Percentiles rank a stretch among this genome's conserved stretches.
Conservation (phyloP, 495 filamentous ascomycete genomes). For the Recurvomyces mirabilis region DNA sequence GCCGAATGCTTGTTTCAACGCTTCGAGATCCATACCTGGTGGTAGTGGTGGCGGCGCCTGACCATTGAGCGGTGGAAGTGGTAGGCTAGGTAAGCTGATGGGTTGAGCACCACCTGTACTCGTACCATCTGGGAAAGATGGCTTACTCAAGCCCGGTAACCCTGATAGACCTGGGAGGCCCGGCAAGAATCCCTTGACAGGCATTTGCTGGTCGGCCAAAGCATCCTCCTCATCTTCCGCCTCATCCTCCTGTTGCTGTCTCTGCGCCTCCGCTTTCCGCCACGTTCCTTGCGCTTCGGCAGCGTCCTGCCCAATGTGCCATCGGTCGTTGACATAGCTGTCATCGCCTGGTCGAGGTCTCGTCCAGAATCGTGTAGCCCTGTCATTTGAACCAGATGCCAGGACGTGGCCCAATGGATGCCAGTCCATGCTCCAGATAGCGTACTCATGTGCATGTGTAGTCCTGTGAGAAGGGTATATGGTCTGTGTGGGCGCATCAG, state of each 20-base stretch:
- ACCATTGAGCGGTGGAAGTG: constrained; percentile 31
- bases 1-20: constrained; percentile 50
- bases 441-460: constrained; percentile 78
- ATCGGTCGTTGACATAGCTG: constrained; percentile 73
- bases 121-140: constrained; percentile 28
- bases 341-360: constrained; percentile 76
- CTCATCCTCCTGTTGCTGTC: constrained; percentile 78
- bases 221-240: constrained; percentile 85
- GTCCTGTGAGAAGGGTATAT: constrained; percentile 80
- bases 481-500: constrained; percentile 66
- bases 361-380: constrained; percentile 93
- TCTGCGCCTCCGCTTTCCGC: constrained; percentile 65
- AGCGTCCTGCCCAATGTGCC: constrained; percentile 87
- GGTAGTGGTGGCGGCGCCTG: constrained; percentile 36
- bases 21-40: constrained; percentile 56
- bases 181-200: constrained; percentile 38
- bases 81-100: constrained; percentile 23
- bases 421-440: constrained; percentile 96
- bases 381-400: constrained; percentile 96
- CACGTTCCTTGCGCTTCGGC: constrained; percentile 89
- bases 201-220: constrained; percentile 88
- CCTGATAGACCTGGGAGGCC: constrained; percentile 43
- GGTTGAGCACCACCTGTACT: constrained; percentile 31
- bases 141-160: constrained; percentile 21
- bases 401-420: constrained; percentile 92